Evolutionary conservation across 495 filamentous ascomycete genomes (phyloP).

Genomic region (Hypoxylon trugodes): DNA sequence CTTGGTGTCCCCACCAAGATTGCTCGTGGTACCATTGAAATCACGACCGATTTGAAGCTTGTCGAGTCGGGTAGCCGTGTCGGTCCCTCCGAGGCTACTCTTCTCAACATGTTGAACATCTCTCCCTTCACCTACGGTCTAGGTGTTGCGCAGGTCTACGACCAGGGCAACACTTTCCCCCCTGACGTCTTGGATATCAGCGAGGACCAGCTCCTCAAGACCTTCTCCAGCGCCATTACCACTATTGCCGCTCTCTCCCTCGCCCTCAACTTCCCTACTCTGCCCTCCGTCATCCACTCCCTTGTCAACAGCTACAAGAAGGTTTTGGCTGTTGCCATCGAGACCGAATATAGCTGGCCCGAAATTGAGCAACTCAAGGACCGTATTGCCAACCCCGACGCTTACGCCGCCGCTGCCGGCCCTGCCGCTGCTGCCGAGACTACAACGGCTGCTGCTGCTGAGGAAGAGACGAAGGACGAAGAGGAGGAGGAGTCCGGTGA

Average conservation of each 20-base stretch:
- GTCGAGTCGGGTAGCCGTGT: slow-evolving; percentile 93
- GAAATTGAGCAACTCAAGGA: slow-evolving; percentile 98
- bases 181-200: slow-evolving; percentile 88
- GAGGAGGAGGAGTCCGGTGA: slow-evolving; percentile 66
- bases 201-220: slow-evolving; percentile 87
- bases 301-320: slow-evolving; percentile 98
- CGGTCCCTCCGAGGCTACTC: slow-evolving; percentile 96
- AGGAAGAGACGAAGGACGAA: slow-evolving; percentile 66
- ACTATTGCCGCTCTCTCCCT: slow-evolving; percentile 92
- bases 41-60: slow-evolving; percentile 96
- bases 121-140: slow-evolving; percentile 99
- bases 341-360: slow-evolving; percentile 93
- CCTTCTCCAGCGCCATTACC: slow-evolving; percentile 81
- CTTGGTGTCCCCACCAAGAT: slow-evolving; percentile 99
- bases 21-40: slow-evolving; percentile 99
- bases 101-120: slow-evolving; percentile 99
- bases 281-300: slow-evolving; percentile 96
- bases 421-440: slow-evolving; percentile 63
- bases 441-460: slow-evolving; percentile 57
- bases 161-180: slow-evolving; percentile 90
- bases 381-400: slow-evolving; percentile 97
- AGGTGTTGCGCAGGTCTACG: slow-evolving; percentile 94
- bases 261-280: slow-evolving; percentile 90
- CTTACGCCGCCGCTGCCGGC: slow-evolving; percentile 84
- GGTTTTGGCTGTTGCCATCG: slow-evolving; percentile 85